These are phyloP conservation scores for Metschnikowia corniflorae DNA, from an alignment of 805 yeast genomes.

Conservation along the genomic window DNA sequence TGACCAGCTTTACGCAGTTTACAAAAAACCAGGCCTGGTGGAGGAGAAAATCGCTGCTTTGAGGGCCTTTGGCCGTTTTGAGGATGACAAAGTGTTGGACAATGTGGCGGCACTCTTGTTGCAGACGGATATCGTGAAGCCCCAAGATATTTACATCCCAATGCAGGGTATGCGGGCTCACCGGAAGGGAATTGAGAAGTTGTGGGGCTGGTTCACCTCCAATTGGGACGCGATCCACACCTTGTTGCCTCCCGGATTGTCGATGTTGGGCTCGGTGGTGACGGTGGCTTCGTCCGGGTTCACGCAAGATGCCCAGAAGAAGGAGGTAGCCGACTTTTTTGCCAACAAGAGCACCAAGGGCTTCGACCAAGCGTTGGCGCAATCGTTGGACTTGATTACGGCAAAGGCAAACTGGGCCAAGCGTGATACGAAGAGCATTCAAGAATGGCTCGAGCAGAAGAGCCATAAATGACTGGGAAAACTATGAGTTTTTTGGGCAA, in stretches of 20 bases:
- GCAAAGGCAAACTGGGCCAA: conserved; percentile 55
- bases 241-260: conserved; percentile 74
- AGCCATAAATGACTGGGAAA: conserved; percentile 22
- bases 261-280: conserved; percentile 77
- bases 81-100: conserved; percentile 47
- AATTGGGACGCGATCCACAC: conserved; percentile 71
- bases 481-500: no score
- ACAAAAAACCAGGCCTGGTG: conserved; percentile 54
- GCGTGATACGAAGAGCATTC: conserved; percentile 49
- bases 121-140: conserved; percentile 53
- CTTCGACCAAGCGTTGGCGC: conserved; percentile 61
- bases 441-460: conserved; percentile 45
- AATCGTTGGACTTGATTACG: conserved; percentile 56
- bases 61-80: conserved; percentile 63
- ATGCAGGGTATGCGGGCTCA: conserved; percentile 67
- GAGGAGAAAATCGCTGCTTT: conserved; percentile 73
- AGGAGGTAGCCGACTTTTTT: conserved; percentile 51
- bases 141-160: conserved; percentile 75
- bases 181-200: conserved; percentile 59
- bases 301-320: conserved; percentile 51
- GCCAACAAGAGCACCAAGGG: conserved; percentile 56
- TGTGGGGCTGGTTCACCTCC: conserved; percentile 68
- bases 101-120: conserved; percentile 55
- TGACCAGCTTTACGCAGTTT: conserved; percentile 58
- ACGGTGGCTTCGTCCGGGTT: conserved; percentile 57